phyloP scores from a whole-genome alignment of 148 eudicot species.

The Chenopodium album region DNA sequence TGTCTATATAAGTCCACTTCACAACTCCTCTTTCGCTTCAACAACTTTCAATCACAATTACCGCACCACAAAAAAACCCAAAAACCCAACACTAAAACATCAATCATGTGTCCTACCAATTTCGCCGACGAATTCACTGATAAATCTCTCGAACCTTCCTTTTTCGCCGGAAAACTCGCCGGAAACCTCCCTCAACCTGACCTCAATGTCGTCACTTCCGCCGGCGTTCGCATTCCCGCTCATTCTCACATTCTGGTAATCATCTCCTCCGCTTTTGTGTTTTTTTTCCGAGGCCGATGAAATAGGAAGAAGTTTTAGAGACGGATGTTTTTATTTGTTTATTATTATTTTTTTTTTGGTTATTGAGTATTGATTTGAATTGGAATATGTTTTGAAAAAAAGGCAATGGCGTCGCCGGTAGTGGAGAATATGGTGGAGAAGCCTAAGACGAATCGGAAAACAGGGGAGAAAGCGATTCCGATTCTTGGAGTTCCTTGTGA shows the following conservation, averaged over 20 bases:
- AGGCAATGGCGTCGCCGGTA: constrained; percentile 79
- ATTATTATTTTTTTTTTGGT: no score
- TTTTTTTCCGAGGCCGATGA: no score
- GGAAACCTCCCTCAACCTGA: constrained; percentile 42
- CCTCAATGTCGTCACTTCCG: constrained; percentile 51
- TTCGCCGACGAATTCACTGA: constrained; percentile 22
- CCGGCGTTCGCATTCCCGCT: constrained; percentile 55
- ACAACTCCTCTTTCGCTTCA: background rate
- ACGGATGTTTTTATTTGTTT: no score
- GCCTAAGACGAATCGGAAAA: constrained; percentile 45
- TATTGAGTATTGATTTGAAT: background rate
- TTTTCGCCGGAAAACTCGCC: constrained; percentile 23
- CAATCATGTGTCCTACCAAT: constrained; percentile 27
- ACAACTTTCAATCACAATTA: background rate
- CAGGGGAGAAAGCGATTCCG: constrained; percentile 44
- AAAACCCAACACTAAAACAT: background rate
- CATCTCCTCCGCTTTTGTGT: background rate
- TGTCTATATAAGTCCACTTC: constrained; percentile 20
- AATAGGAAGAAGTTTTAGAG: no score
- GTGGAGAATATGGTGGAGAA: constrained; percentile 50
- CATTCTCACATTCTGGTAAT: constrained; percentile 69
- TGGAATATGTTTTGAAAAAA: background rate
- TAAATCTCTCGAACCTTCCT: background rate
- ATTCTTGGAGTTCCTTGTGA: constrained; percentile 75
- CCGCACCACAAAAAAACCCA: background rate